phyloP scores from a whole-genome alignment of 768 basidiomycete genomes.

The Punctularia strigosozonata region DNA sequence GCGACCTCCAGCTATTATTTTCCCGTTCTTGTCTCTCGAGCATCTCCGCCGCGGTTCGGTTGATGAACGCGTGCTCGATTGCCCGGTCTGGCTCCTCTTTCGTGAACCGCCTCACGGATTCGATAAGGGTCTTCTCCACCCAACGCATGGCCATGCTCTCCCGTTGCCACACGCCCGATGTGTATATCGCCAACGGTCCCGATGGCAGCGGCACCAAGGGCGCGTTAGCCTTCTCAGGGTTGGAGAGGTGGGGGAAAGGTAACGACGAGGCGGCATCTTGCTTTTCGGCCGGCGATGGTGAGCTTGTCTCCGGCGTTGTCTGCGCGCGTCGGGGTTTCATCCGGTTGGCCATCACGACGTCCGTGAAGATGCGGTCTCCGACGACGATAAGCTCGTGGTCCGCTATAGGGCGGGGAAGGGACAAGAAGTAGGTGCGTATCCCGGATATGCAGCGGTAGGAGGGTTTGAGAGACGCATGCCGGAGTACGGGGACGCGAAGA shows the following conservation, averaged over 20 bases:
- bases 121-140: constrained; percentile 41
- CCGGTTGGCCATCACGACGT: constrained; percentile 77
- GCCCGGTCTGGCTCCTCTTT: constrained; percentile 4
- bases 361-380: constrained; percentile 90
- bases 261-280: constrained; percentile 1
- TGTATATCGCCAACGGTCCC: constrained; percentile 61
- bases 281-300: too few relatives aligned
- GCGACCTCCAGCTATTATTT: too few relatives aligned
- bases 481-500: constrained; percentile 73
- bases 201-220: constrained; percentile 5
- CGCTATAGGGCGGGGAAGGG: constrained; percentile 39
- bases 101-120: constrained; percentile 30
- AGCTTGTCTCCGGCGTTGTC: too few relatives aligned
- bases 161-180: constrained; percentile 54
- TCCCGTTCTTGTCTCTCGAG: too few relatives aligned
- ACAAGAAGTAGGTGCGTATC: constrained; percentile 68
- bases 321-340: constrained; percentile 29
- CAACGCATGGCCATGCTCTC: constrained; percentile 54
- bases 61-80: constrained; percentile 11
- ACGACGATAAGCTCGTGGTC: constrained; percentile 68
- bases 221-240: constrained; percentile 4
- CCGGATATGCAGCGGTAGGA: constrained; percentile 59
- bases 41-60: constrained; percentile 4
- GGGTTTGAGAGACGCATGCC: constrained; percentile 70
- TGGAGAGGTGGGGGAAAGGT: not conserved